phyloP scores from a whole-genome alignment of 2,329 filamentous ascomycete species.

The Claviceps sp. region DNA sequence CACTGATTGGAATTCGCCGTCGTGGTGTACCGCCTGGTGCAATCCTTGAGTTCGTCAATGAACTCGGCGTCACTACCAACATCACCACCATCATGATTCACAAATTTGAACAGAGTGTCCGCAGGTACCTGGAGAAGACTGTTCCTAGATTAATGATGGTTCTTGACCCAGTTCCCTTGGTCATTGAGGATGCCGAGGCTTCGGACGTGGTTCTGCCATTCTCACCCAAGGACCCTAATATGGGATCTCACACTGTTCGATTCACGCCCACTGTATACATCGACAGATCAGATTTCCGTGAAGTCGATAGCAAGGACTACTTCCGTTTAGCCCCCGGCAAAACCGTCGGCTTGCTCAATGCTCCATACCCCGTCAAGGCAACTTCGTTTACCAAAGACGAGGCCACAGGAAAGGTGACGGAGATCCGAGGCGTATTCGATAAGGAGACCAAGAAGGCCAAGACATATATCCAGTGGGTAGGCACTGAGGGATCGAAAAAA shows the following conservation, averaged over 20 bases:
- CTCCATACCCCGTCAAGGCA: slow-evolving; percentile 57
- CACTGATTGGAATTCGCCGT: slow-evolving; percentile 68
- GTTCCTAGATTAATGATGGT: slow-evolving; percentile 85
- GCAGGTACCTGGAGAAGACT: slow-evolving; percentile 74
- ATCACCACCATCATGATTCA: slow-evolving; percentile 65
- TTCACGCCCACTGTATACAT: slow-evolving; percentile 77
- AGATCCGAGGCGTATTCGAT: slow-evolving; percentile 50
- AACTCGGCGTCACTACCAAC: slow-evolving; percentile 79
- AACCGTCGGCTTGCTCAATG: slow-evolving; percentile 61
- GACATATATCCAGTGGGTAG: slow-evolving; percentile 85
- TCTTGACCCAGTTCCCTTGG: slow-evolving; percentile 69
- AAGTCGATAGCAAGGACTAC: slow-evolving; percentile 61
- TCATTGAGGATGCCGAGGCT: slow-evolving; percentile 62
- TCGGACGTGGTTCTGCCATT: slow-evolving; percentile 60
- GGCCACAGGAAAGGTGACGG: slow-evolving; percentile 48
- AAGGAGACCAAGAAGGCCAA: slow-evolving; percentile 63
- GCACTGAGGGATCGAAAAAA: slow-evolving; percentile 46
- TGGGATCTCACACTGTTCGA: slow-evolving; percentile 45
- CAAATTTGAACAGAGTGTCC: slow-evolving; percentile 75
- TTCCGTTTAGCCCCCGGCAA: slow-evolving; percentile 71
- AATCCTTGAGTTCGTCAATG: slow-evolving; percentile 78
- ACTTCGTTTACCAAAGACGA: slow-evolving; percentile 57
- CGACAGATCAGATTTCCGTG: slow-evolving; percentile 68
- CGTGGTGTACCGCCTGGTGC: slow-evolving; percentile 80
- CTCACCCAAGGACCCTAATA: slow-evolving; percentile 62